A percentile compares a stretch with the other conserved stretches of the same genome.
Evolutionary conservation across 2,329 filamentous ascomycete species (phyloP).

Genomic region (Colletotrichum musicola): DNA sequence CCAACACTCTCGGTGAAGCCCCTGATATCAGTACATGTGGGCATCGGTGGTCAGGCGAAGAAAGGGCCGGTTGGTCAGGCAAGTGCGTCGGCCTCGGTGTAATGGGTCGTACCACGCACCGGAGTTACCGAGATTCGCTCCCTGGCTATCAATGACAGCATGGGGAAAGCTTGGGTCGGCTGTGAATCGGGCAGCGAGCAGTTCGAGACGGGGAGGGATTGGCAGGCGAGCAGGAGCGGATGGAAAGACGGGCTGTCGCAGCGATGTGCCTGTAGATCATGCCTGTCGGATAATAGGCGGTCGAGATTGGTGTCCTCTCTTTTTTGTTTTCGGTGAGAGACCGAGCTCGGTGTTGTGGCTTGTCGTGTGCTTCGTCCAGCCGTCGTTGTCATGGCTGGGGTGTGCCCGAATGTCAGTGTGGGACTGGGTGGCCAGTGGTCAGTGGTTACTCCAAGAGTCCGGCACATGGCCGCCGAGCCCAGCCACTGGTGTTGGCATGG

Average conservation of each 20-base stretch:
- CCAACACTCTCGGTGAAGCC: too few relatives aligned
- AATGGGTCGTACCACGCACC: slow-evolving; percentile 8
- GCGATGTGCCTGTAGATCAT: slow-evolving; percentile 19
- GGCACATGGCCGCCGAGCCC: slow-evolving; percentile 6
- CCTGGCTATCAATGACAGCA: not conserved
- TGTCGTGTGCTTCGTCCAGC: slow-evolving; percentile 8
- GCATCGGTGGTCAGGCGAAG: not conserved
- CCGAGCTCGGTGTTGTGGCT: slow-evolving; percentile 6
- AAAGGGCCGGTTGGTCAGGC: slow-evolving; percentile 9
- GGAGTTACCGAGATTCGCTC: slow-evolving; percentile 15
- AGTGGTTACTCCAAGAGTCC: too few relatives aligned
- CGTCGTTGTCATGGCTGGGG: not conserved
- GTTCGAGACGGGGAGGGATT: slow-evolving; percentile 2
- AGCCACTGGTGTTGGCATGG: slow-evolving; percentile 18
- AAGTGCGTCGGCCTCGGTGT: slow-evolving; percentile 11
- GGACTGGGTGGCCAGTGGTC: too few relatives aligned
- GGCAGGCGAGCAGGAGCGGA: not conserved
- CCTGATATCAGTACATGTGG: not conserved
- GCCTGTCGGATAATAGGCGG: not conserved
- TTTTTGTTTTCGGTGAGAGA: slow-evolving; percentile 12
- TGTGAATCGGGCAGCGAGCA: slow-evolving; percentile 3
- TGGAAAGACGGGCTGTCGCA: slow-evolving; percentile 5
- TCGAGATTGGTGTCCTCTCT: not conserved
- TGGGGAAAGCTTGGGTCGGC: slow-evolving; percentile 7
- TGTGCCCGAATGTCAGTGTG: not conserved